phyloP scores from a whole-genome alignment of 495 filamentous ascomycete genomes.

The Penicillium taxi region DNA sequence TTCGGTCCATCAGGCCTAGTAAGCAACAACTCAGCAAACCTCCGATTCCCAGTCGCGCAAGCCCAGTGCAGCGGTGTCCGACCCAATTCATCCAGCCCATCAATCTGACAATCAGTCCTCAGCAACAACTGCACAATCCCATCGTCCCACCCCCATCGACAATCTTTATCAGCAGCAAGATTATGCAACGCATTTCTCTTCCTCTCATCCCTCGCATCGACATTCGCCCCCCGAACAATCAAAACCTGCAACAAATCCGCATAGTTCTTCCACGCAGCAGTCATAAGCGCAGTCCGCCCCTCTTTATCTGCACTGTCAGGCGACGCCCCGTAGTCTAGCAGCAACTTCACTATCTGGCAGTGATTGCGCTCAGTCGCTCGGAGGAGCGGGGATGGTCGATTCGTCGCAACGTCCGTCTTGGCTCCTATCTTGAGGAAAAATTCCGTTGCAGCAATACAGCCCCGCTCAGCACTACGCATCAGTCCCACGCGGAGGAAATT shows the following conservation, averaged over 20 bases:
- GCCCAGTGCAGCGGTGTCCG: conserved; percentile 58
- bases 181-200: conserved; percentile 45
- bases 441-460: conserved; percentile 32
- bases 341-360: conserved; percentile 34
- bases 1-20: conserved; percentile 30
- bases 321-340: conserved; percentile 38
- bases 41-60: conserved; percentile 50
- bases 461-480: conserved; percentile 45
- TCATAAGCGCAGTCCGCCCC: conserved; percentile 50
- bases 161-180: conserved; percentile 47
- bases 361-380: conserved; percentile 46
- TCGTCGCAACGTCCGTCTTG: conserved; percentile 33
- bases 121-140: conserved; percentile 42
- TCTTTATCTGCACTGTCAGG: conserved; percentile 37
- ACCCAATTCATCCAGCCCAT: conserved; percentile 41
- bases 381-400: conserved; percentile 38
- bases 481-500: conserved; percentile 45
- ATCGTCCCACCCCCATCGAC: conserved; percentile 40
- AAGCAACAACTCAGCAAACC: conserved; percentile 48
- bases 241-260: conserved; percentile 43
- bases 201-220: conserved; percentile 35
- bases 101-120: conserved; percentile 34
- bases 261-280: conserved; percentile 50
- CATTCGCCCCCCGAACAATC: conserved; percentile 40
- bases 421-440: conserved; percentile 42